Evolutionary conservation across 1,284 basidiomycete species (phyloP).

Genomic region (Moesziomyces globuligerus): DNA sequence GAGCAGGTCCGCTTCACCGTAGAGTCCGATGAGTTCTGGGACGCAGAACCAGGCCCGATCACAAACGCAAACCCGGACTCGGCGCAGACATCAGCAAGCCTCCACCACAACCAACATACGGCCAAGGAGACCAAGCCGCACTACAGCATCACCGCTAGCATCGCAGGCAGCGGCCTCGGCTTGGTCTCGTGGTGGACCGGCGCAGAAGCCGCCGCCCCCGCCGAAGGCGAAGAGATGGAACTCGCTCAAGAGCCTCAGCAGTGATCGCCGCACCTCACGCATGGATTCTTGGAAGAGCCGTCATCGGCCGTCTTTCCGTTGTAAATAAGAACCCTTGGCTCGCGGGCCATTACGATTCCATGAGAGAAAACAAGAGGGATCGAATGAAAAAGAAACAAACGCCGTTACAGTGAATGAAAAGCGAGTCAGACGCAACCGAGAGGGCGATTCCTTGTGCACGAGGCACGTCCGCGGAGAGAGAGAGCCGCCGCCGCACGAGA

Average conservation of each 20-base stretch:
- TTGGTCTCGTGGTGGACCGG: constrained; percentile 72
- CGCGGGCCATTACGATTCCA: constrained; percentile 22
- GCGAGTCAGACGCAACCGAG: background rate
- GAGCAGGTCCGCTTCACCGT: constrained; percentile 88
- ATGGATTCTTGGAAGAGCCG: too few relatives aligned
- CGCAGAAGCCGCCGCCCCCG: constrained; percentile 61
- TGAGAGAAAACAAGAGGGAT: constrained; percentile 1
- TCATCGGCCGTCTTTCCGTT: too few relatives aligned
- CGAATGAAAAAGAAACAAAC: constrained; percentile 16
- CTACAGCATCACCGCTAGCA: constrained; percentile 71
- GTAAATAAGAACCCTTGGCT: too few relatives aligned
- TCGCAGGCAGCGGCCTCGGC: constrained; percentile 88
- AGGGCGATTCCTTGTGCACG: background rate
- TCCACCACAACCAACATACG: constrained; percentile 33
- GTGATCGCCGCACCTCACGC: too few relatives aligned
- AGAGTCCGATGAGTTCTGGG: constrained; percentile 87
- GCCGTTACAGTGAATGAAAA: constrained; percentile 36
- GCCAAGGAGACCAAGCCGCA: constrained; percentile 37
- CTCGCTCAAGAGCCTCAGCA: background rate
- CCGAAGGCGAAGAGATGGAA: constrained; percentile 6
- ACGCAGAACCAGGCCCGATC: constrained; percentile 84
- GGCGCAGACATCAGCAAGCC: constrained; percentile 11
- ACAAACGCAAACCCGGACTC: constrained; percentile 14
- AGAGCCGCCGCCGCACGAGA: too few relatives aligned
- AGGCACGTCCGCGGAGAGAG: background rate